phyloP scores from a whole-genome alignment of 2,329 filamentous ascomycete species.

The Ophiostoma populinum region DNA sequence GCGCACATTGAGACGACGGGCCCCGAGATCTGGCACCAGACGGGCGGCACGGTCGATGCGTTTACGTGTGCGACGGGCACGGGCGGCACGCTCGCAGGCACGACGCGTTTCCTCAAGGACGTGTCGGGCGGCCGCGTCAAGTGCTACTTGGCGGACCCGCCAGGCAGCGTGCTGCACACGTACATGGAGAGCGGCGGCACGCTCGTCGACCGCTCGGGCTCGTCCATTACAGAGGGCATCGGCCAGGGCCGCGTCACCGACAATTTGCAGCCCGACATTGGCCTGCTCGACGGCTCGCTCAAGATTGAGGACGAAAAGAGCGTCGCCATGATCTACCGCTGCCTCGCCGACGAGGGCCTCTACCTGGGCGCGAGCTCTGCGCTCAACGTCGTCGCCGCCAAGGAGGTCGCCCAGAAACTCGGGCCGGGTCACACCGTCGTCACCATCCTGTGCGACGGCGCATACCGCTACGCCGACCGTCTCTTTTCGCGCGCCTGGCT shows the following conservation, averaged over 20 bases:
- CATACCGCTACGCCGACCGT: conserved; percentile 91
- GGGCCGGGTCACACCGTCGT: conserved; percentile 83
- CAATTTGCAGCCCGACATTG: conserved; percentile 75
- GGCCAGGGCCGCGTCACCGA: conserved; percentile 94
- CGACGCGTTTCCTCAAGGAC: conserved; percentile 78
- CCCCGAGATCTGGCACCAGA: conserved; percentile 94
- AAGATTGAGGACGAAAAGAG: conserved; percentile 82
- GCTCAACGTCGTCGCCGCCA: conserved; percentile 87
- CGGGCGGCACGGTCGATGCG: conserved; percentile 66
- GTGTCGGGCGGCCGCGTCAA: conserved; percentile 62
- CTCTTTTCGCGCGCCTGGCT: conserved; percentile 89
- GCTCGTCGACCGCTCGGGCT: conserved; percentile 62
- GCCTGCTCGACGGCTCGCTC: conserved; percentile 67
- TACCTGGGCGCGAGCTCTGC: conserved; percentile 90
- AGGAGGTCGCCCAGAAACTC: conserved; percentile 80
- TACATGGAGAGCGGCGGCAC: conserved; percentile 70
- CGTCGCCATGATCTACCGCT: conserved; percentile 94
- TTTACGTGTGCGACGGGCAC: conserved; percentile 95
- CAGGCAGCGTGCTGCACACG: conserved; percentile 80
- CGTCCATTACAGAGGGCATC: conserved; percentile 93
- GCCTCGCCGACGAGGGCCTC: conserved; percentile 85
- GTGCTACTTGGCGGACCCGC: conserved; percentile 82
- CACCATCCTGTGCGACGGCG: conserved; percentile 85
- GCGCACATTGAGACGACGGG: conserved; percentile 95
- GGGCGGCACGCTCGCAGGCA: conserved; percentile 75